Percentiles rank a stretch among this genome's conserved stretches.
phyloP scores from a whole-genome alignment of 140 eudicot genomes.

The Eryngium alpinum region DNA sequence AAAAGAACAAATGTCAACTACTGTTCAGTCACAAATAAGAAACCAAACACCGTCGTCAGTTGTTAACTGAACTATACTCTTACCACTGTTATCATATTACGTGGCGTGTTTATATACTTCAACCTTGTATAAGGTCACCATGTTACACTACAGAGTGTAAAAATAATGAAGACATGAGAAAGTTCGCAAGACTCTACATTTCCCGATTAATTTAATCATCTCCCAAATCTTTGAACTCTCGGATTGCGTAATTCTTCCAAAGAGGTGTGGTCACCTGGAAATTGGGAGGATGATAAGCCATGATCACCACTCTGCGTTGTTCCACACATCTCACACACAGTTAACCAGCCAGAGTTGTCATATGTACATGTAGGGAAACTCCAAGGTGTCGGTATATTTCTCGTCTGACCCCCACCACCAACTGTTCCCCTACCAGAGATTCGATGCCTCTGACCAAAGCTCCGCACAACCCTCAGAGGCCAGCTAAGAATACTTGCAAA shows the following conservation, averaged over 20 bases:
- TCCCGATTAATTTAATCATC: too few relatives aligned
- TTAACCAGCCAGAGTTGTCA: slow-evolving; percentile 54
- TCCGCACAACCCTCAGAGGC: background rate
- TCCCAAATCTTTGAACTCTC: slow-evolving; percentile 54
- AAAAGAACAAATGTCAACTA: too few relatives aligned
- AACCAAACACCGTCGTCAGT: too few relatives aligned
- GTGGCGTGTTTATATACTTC: too few relatives aligned
- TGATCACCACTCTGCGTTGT: slow-evolving; percentile 32
- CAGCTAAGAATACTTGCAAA: slow-evolving; percentile 29
- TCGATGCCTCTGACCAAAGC: slow-evolving; percentile 2
- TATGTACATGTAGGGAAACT: slow-evolving; percentile 67
- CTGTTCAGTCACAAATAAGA: too few relatives aligned
- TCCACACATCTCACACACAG: slow-evolving; percentile 72
- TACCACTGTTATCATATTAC: too few relatives aligned
- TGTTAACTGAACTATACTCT: too few relatives aligned
- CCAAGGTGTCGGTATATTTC: slow-evolving; percentile 29
- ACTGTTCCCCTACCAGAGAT: slow-evolving; percentile 3
- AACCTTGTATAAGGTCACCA: too few relatives aligned
- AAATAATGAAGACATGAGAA: too few relatives aligned
- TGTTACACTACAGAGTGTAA: too few relatives aligned
- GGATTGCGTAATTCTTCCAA: slow-evolving; percentile 52
- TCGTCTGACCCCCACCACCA: background rate
- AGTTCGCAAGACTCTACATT: too few relatives aligned
- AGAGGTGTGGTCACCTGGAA: slow-evolving; percentile 21
- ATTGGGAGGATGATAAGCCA: slow-evolving; percentile 15